Base-by-base conservation (phyloP, 2,329 filamentous ascomycete genomes). In the Penicillium verrucosum region DNA sequence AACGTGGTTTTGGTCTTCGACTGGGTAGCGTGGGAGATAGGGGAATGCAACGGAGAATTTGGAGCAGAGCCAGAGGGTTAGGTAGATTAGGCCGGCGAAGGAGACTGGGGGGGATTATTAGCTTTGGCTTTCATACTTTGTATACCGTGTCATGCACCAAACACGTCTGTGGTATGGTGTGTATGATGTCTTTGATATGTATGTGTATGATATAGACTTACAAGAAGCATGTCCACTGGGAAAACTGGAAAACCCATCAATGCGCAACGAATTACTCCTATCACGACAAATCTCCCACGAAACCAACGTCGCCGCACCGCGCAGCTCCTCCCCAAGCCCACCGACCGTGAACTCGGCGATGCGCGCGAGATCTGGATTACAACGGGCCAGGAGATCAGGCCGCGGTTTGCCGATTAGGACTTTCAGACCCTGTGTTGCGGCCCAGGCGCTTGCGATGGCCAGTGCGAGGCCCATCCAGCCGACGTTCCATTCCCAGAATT, bases 401-500 rank as follows among this genome's bases (percentile, higher is more conserved):
- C 86, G 75, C 10, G 85, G 85, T 67, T 85, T 87, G 38, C 85
- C 86, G 60, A 85, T 82, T 2, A 88, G 64, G 52, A 83, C 90
- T 81, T 97, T 97, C 81, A 96, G 85, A 49, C 88, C 89, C 65
- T 90, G 86, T 0, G 92, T 93, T 66, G 95, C 85, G 73, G 94
- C 85, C 78, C 89, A 95, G 5, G 89, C 83, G 2, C 84, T 80
- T 2, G 87, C 85, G 10, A 91, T 78, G 3, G 89, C 85, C 18
- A 96, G 79, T 0, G 81, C 89, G 3, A 96, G 81, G 0, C 92
- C 92, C 67, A 96, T 85, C 85, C 88, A 90, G 57, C 90, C 92
- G 2, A 85, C 86, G 70, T 97, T 91, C 72, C 90, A 86, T 73
- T 97, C 92, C 92, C 93, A 97, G 1, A 96, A 73, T 76, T 94